phyloP scores from a whole-genome alignment of 306 rosid genomes.

The Quercus mongolica region DNA sequence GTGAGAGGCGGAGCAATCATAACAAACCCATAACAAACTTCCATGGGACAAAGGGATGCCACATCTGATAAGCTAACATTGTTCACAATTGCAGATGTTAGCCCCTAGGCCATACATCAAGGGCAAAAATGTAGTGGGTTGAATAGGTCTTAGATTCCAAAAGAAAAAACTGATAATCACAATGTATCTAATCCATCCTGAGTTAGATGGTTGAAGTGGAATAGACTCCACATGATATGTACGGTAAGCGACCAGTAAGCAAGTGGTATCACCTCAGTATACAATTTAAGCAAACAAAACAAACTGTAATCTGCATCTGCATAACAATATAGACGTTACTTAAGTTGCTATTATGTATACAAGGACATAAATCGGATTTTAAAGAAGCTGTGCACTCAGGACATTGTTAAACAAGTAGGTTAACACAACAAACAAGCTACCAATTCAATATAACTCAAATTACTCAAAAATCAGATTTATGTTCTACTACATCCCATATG shows the following conservation, averaged over 20 bases:
- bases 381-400: not conserved
- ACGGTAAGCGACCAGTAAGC: not conserved
- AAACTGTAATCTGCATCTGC: no score
- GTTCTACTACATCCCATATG: no score
- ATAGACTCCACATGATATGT: not conserved
- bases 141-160: not conserved
- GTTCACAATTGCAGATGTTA: no score
- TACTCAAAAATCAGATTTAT: no score
- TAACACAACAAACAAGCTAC: not conserved
- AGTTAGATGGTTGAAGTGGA: not conserved
- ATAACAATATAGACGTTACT: not conserved
- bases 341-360: not conserved
- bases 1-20: not conserved
- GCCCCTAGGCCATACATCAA: no score
- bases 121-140: no score
- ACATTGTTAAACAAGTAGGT: constrained; percentile 12
- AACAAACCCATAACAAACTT: not conserved
- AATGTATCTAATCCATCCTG: not conserved
- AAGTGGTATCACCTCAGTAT: not conserved
- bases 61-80: not conserved
- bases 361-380: not conserved
- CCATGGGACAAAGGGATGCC: not conserved
- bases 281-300: no score
- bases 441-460: constrained; percentile 24
- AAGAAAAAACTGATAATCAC: not conserved